A percentile compares a stretch with the other conserved stretches of the same genome.
Evolutionary conservation across 1,139 yeast species (phyloP).

Genomic region (Geotrichum cucujoidarum): DNA sequence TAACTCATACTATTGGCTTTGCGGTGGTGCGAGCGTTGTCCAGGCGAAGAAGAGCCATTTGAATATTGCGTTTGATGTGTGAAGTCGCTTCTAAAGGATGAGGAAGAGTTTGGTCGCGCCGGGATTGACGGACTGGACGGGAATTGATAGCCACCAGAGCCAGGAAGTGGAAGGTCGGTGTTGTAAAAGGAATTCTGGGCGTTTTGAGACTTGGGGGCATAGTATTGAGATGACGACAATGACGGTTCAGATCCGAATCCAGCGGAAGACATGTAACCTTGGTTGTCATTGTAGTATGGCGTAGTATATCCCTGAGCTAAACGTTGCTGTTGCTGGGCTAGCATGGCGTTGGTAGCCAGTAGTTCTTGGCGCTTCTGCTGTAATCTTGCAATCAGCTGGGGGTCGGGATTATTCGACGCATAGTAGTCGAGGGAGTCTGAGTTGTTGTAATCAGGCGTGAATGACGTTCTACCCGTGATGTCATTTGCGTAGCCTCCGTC

Average conservation of each 20-base stretch:
- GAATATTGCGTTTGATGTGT: neutral
- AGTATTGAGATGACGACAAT: slow-evolving; percentile 4
- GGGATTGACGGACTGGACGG: slow-evolving; percentile 30
- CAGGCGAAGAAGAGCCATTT: neutral
- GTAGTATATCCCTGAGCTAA: neutral
- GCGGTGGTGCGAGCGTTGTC: slow-evolving; percentile 30
- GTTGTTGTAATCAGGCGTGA: too few relatives aligned
- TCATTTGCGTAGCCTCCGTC: neutral
- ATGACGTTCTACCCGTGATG: too few relatives aligned
- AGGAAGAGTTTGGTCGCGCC: slow-evolving; percentile 28
- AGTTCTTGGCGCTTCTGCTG: slow-evolving; percentile 41
- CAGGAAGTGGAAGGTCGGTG: slow-evolving; percentile 11
- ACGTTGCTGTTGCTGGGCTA: slow-evolving; percentile 33
- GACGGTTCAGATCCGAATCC: slow-evolving; percentile 13
- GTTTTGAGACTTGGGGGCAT: neutral
- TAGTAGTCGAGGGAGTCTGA: too few relatives aligned
- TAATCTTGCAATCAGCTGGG: slow-evolving; percentile 31
- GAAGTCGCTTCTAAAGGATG: slow-evolving; percentile 22
- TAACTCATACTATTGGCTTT: slow-evolving; percentile 29
- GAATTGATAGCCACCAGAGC: slow-evolving; percentile 12
- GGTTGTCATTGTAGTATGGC: too few relatives aligned
- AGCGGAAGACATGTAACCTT: slow-evolving; percentile 11
- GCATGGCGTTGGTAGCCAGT: slow-evolving; percentile 31
- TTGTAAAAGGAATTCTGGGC: slow-evolving; percentile 8
- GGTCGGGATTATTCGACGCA: slow-evolving; percentile 3